Conservation (phyloP, 441 rosid species). For the Corymbia calophylla region DNA sequence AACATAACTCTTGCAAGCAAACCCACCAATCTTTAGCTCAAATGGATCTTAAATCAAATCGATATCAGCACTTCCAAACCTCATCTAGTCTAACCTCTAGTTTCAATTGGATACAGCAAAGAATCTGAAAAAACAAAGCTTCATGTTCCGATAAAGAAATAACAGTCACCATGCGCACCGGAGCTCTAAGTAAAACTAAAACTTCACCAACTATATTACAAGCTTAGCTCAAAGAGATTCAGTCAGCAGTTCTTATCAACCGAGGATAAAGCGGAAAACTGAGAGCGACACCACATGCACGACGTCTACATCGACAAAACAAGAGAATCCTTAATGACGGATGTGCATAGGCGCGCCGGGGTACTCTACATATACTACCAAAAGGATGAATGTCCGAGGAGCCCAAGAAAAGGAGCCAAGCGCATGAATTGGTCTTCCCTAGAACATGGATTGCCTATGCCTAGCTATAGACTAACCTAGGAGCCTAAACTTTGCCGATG, state of each 20-base stretch:
- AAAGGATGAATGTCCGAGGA: neutral
- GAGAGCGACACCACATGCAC: neutral
- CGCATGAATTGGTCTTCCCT: neutral
- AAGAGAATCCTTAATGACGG: neutral
- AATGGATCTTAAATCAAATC: neutral
- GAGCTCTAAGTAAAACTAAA: neutral
- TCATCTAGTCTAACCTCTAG: neutral
- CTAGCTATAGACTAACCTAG: neutral
- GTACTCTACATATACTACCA: neutral
- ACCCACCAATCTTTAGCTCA: neutral
- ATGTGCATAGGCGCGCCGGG: neutral
- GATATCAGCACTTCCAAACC: neutral
- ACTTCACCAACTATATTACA: neutral
- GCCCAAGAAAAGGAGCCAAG: neutral
- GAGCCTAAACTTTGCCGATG: neutral
- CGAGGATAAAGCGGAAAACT: neutral
- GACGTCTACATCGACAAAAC: neutral
- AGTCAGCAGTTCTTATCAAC: neutral
- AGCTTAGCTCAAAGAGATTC: neutral
- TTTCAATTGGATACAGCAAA: neutral
- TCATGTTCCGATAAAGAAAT: neutral
- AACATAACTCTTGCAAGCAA: neutral
- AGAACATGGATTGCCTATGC: neutral
- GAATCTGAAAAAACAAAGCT: neutral
- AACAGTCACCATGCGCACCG: neutral